Evolutionary conservation across 352 stramenopile species (phyloP).

Genomic region (Elongisporangium prolatum): DNA sequence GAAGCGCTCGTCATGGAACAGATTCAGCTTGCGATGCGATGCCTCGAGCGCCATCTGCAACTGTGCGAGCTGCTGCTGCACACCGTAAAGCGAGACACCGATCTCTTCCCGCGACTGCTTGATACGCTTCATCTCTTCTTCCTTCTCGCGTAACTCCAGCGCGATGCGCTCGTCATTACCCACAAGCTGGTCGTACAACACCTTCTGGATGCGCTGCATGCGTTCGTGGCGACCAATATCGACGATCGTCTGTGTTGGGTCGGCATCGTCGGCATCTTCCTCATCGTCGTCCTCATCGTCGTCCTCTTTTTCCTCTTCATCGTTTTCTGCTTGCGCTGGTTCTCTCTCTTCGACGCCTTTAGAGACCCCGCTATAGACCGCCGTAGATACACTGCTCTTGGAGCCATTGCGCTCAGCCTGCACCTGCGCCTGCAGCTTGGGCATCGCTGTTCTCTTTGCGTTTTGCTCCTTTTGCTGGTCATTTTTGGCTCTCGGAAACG

Average conservation of each 20-base stretch:
- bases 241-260: slow-evolving; percentile 77
- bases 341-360: background rate
- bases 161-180: slow-evolving; percentile 69
- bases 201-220: slow-evolving; percentile 86
- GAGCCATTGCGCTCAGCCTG: background rate
- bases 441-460: background rate
- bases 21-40: slow-evolving; percentile 70
- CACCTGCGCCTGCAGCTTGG: background rate
- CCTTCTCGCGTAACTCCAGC: slow-evolving; percentile 72
- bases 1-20: slow-evolving; percentile 61
- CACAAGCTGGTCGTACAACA: slow-evolving; percentile 72
- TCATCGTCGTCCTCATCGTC: slow-evolving; percentile 41
- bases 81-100: slow-evolving; percentile 90
- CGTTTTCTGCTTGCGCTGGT: background rate
- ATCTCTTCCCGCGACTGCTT: slow-evolving; percentile 83
- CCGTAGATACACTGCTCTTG: background rate
- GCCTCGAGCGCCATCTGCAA: slow-evolving; percentile 88
- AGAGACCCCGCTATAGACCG: background rate
- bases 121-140: slow-evolving; percentile 63
- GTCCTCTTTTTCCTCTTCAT: slow-evolving; percentile 31
- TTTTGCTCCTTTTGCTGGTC: background rate
- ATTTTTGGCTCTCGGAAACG: background rate
- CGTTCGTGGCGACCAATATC: slow-evolving; percentile 72
- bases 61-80: slow-evolving; percentile 93
- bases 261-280: slow-evolving; percentile 50